These are phyloP conservation scores for Salmacisia buchloeana DNA, from an alignment of 1,284 basidiomycete species.

Conservation along the genomic window DNA sequence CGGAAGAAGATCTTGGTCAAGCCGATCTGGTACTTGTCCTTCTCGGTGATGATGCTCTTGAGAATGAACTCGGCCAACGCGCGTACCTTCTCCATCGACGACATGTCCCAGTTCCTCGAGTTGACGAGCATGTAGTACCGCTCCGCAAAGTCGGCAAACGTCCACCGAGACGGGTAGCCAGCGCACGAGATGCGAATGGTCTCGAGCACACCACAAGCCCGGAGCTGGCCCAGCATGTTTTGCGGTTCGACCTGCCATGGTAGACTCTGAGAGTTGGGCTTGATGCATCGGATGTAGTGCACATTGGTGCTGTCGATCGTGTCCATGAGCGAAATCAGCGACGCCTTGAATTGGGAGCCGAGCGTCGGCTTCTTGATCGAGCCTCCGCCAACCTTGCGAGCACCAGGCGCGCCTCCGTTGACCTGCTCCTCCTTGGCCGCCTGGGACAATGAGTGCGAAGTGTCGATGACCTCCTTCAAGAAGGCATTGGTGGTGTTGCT, in stretches of 20 bases:
- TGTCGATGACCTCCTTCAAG: constrained; percentile 87
- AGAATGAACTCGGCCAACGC: constrained; percentile 80
- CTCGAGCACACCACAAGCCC: constrained; percentile 97
- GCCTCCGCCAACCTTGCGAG: constrained; percentile 55
- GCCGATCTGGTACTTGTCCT: constrained; percentile 94
- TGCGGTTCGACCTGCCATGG: constrained; percentile 97
- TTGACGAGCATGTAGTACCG: constrained; percentile 94
- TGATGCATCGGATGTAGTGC: constrained; percentile 99
- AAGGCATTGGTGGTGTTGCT: constrained; percentile 82
- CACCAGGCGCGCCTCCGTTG: constrained; percentile 12
- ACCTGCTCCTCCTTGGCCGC: constrained; percentile 22
- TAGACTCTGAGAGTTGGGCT: constrained; percentile 92
- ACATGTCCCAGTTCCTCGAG: constrained; percentile 69
- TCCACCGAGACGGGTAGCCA: constrained; percentile 98
- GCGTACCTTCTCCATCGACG: constrained; percentile 57
- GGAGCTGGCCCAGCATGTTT: constrained; percentile 87
- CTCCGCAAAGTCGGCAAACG: constrained; percentile 97
- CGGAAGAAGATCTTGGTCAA: constrained; percentile 99
- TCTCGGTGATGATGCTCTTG: constrained; percentile 77
- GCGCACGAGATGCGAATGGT: constrained; percentile 98
- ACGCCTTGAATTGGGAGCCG: constrained; percentile 96
- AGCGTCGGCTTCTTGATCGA: constrained; percentile 84
- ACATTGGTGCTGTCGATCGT: constrained; percentile 96
- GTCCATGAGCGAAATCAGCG: constrained; percentile 89
- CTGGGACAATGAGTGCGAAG: constrained; percentile 67